Conservation (phyloP, 2,329 filamentous ascomycete genomes). For the Pestalotiopsis sp. region DNA sequence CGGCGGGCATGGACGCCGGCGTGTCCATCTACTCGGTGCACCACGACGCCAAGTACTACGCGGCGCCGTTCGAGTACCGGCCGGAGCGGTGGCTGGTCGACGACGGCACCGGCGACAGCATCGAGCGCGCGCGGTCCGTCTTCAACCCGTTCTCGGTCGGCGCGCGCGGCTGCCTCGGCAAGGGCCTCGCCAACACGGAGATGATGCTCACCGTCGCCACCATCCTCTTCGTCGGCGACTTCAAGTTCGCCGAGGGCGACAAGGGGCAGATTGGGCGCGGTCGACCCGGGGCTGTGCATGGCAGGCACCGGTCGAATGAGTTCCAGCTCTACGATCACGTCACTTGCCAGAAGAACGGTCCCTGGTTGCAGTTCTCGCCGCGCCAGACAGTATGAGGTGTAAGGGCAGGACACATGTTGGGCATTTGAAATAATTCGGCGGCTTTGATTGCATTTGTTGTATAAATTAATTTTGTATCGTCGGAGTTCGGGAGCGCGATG, state of each 20-base stretch:
- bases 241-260: slow-evolving; percentile 8
- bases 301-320: slow-evolving; percentile 11
- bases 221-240: slow-evolving; percentile 5
- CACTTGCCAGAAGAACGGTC: slow-evolving; percentile 15
- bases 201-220: slow-evolving; percentile 12
- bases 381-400: neutral
- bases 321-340: slow-evolving; percentile 16
- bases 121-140: neutral
- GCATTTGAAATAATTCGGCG: neutral
- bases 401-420: no score
- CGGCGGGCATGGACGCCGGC: slow-evolving; percentile 16
- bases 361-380: slow-evolving; percentile 10
- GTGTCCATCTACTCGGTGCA: slow-evolving; percentile 16
- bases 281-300: neutral
- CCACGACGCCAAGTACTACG: slow-evolving; percentile 16
- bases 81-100: slow-evolving; percentile 18
- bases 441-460: neutral
- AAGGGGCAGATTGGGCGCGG: slow-evolving; percentile 7
- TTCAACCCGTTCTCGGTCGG: slow-evolving; percentile 11
- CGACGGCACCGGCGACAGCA: slow-evolving; percentile 5
- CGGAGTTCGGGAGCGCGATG: neutral
- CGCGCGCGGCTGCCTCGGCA: slow-evolving; percentile 6
- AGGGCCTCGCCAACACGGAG: slow-evolving; percentile 14
- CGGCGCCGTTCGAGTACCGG: slow-evolving; percentile 15
- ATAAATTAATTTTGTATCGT: neutral